Evolutionary conservation across 805 yeast species (phyloP), one percentile per base, ranked within the genome.

Genomic region (Lachancea sp.): DNA sequence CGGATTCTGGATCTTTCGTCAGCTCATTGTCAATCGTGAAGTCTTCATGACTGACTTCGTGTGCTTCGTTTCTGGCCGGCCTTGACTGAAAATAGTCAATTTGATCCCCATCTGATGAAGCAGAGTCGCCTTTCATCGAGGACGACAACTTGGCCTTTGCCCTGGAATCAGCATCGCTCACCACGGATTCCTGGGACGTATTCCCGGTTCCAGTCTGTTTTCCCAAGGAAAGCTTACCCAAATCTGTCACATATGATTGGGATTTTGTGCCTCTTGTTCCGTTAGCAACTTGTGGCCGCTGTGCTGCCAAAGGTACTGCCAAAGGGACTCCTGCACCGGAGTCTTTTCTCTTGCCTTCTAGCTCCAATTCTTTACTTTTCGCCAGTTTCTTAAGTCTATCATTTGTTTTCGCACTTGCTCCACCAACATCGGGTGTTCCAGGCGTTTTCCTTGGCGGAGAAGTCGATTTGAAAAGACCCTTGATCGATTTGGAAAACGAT

Each of bases 401-500:
- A 13, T 40, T 39, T 10, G 29, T 35, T 11, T 38, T 46, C n/a
- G 36, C 20, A 9, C 37, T 34, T 7, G n/a, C 29, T 11, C 35
- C 36, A 11, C 33, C 40, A 27, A 27, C 46, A 9, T 35, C 38
- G 3, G 38, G n/a, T 2, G 45, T 17, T 9, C 31, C 33, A 15
- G 20, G 30, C 13, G 39, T 22, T 27, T 37, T 37, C 18, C 45
- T 41, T 38, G 43, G 35, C 42, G 35, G 57, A 31, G 40, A 49
- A 22, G 33, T 46, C 44, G 39, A 49, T 17, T 50, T 55, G 32
- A 60, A 60, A 15, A 60, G 47, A n/a, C 53, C 57, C 36, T 57
- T 58, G 9, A 60, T 41, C 2, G 64, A 58, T 34, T 50, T 56
- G 6, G 65, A 56, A 4, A 60, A 35, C 1, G 64, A 58, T 35